These are phyloP conservation scores for Keithomyces neogunnii DNA, from an alignment of 2,329 filamentous ascomycete genomes.

Conservation along the genomic window DNA sequence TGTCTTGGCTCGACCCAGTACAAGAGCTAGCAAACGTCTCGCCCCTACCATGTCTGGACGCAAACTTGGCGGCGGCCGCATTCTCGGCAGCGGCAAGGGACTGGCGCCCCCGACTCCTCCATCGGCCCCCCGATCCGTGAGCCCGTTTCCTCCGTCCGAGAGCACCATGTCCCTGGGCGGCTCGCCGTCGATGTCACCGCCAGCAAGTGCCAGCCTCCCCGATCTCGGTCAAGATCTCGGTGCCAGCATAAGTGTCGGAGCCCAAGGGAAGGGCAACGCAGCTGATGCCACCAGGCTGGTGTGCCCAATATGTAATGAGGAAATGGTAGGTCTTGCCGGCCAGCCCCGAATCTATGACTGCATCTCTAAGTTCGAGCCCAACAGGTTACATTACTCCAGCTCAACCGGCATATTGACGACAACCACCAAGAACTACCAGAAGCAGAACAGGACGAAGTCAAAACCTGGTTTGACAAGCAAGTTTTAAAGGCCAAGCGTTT, in stretches of 20 bases:
- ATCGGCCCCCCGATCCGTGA: constrained; percentile 35
- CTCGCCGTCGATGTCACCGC: constrained; percentile 60
- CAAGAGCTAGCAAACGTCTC: background rate
- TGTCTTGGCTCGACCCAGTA: background rate
- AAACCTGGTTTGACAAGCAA: constrained; percentile 94
- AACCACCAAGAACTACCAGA: constrained; percentile 83
- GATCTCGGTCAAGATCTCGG: constrained; percentile 69
- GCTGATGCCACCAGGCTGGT: constrained; percentile 55
- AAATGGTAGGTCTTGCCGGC: constrained; percentile 63
- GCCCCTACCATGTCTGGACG: constrained; percentile 60
- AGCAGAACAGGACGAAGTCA: constrained; percentile 85
- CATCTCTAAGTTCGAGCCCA: background rate
- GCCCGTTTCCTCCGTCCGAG: constrained; percentile 46
- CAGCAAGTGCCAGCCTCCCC: constrained; percentile 52
- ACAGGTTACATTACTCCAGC: constrained; percentile 81
- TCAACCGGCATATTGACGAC: constrained; percentile 83
- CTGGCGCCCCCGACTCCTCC: constrained; percentile 55
- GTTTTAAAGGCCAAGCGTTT: constrained; percentile 90
- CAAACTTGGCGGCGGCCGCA: constrained; percentile 85
- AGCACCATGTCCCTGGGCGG: constrained; percentile 67
- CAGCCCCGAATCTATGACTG: background rate
- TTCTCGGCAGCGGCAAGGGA: constrained; percentile 78
- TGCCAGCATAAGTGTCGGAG: constrained; percentile 65
- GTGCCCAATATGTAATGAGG: constrained; percentile 96
- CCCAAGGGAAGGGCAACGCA: constrained; percentile 43